Evolutionary conservation across 1,284 basidiomycete genomes (phyloP).

Genomic region (Calocybe gambosa): DNA sequence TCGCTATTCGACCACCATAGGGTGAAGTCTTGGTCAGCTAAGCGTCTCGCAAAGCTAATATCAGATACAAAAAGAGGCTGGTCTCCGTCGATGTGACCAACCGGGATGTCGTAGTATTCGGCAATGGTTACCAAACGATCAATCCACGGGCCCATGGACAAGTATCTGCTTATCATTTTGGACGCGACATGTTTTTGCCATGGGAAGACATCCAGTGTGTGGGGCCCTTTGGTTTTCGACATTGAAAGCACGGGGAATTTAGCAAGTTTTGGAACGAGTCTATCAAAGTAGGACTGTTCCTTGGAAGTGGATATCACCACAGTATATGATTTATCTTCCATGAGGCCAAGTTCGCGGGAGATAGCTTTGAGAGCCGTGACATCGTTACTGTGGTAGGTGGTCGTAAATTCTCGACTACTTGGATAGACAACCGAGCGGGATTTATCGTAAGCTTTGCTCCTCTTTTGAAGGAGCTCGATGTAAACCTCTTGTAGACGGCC

Average conservation of each 20-base stretch:
- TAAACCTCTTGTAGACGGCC: constrained; percentile 77
- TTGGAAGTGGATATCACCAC: constrained; percentile 86
- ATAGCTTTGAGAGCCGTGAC: constrained; percentile 80
- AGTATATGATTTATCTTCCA: constrained; percentile 67
- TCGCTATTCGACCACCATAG: constrained; percentile 96
- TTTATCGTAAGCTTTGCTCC: constrained; percentile 33
- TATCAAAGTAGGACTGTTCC: constrained; percentile 82
- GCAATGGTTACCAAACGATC: constrained; percentile 79
- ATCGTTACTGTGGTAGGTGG: constrained; percentile 78
- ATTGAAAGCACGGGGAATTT: constrained; percentile 90
- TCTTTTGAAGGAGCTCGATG: constrained; percentile 46
- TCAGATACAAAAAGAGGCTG: constrained; percentile 86
- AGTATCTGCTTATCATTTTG: constrained; percentile 83
- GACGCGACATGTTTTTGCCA: constrained; percentile 70
- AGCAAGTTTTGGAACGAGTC: constrained; percentile 62
- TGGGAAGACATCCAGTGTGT: constrained; percentile 71
- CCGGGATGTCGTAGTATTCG: constrained; percentile 88
- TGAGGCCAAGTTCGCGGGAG: constrained; percentile 77
- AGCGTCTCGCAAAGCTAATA: constrained; percentile 83
- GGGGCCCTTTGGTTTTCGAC: constrained; percentile 69
- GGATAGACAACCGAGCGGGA: constrained; percentile 64
- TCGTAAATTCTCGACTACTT: constrained; percentile 62
- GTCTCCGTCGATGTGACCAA: constrained; percentile 90
- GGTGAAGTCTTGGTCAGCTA: constrained; percentile 84
- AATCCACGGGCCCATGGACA: constrained; percentile 77